Evolutionary conservation across 257 asterid species (phyloP).

Genomic region (Vinca minor): DNA sequence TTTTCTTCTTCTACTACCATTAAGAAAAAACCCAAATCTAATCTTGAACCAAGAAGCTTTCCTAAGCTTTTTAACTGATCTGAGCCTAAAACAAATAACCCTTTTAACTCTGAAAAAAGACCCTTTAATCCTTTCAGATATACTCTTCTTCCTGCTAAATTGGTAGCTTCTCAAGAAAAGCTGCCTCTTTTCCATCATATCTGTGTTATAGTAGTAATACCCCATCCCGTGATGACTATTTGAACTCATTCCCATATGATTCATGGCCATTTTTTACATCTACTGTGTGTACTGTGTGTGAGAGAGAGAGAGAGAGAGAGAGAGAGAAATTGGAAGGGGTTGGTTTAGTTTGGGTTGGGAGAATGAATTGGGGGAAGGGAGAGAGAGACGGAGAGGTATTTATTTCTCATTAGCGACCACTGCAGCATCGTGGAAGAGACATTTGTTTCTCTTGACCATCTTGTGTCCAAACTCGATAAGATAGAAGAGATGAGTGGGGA

Average conservation of each 20-base stretch:
- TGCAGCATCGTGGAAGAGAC: constrained; percentile 12
- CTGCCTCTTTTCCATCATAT: constrained; percentile 66
- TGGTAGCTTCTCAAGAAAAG: constrained; percentile 80
- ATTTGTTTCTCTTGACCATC: too few relatives aligned
- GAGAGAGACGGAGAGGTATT: too few relatives aligned
- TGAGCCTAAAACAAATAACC: constrained; percentile 33
- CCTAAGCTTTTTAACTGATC: constrained; percentile 41
- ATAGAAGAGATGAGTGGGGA: too few relatives aligned
- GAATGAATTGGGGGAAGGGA: too few relatives aligned
- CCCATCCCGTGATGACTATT: constrained; percentile 13
- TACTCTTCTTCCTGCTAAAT: constrained; percentile 61
- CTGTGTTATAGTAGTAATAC: too few relatives aligned
- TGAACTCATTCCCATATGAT: constrained; percentile 21
- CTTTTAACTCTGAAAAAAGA: constrained; percentile 46
- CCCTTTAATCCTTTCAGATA: constrained; percentile 39
- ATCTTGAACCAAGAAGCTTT: constrained; percentile 49
- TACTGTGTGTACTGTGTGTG: not conserved
- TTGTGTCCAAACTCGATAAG: too few relatives aligned
- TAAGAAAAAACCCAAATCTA: constrained; percentile 43
- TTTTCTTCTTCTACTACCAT: constrained; percentile 31
- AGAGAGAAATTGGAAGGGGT: not conserved
- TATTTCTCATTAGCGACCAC: not conserved
- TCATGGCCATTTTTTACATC: constrained; percentile 22
- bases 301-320: not conserved
- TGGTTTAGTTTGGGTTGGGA: constrained; percentile 1